Base-by-base conservation (phyloP, 2,329 filamentous ascomycete genomes). In the Xylariales sp. region DNA sequence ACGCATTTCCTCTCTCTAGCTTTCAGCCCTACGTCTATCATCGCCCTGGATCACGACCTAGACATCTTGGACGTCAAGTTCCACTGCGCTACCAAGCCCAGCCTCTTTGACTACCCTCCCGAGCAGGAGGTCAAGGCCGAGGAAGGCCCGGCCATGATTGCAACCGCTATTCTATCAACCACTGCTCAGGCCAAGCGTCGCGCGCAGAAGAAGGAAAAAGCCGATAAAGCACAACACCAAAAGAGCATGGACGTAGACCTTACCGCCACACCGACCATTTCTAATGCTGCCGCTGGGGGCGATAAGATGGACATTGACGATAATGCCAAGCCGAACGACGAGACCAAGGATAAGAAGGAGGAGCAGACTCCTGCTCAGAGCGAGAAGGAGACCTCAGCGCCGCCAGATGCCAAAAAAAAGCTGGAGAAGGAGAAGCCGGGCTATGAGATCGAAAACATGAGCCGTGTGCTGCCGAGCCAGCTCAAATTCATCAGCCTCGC, bases 391-490 rank as follows among this genome's bases (percentile, higher is more conserved):
- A 76, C 79, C 1, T 80, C 83, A 1, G 79, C 82, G 12, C 74
- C 82, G 34, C 82, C 86, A 46, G 88, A 90, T 14, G 82, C 85
- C 45, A 97, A 95, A 87, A 97, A 97, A 87, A 97, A 96, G 85
- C 84, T 85, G 0, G 94, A 97, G 81, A 97, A 96, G 84, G 96
- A 99, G 83, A 98, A 97, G 87, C 88, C 97, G 67, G 96, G 96
- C 73, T 97, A 96, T 79, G 94, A 97, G 71, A 87, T 99, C 69
- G 93, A 96, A 78, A 99, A 99, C 84, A 97, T 99, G 93, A 97
- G 92, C 62, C 89, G 96, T 75, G 94, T 99, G 43, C 88, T 99
- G 55, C 96, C 94, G 0, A 89, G 89, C 54, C 96, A 99, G 83
- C 88, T 98, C 77, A 97, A 97, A 84, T 97, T 95, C 80, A 93